A percentile compares a stretch with the other conserved stretches of the same genome.
These are phyloP conservation scores for Rhododendron molle DNA, from an alignment of 148 eudicot species.

Conservation along the genomic window DNA sequence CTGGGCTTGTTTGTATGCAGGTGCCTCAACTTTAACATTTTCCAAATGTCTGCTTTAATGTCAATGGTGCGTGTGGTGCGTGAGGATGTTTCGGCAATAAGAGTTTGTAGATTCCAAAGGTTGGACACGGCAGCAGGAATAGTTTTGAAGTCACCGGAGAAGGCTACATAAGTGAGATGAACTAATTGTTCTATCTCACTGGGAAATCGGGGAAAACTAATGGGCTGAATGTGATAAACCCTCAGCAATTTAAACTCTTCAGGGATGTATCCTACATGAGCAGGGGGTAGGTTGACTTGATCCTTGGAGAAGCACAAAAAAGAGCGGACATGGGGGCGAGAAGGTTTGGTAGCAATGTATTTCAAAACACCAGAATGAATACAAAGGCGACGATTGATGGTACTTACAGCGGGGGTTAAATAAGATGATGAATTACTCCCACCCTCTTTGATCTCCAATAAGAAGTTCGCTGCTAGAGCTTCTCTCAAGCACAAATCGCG, in stretches of 20 bases:
- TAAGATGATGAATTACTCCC: not conserved
- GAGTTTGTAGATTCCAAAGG: conserved; percentile 36
- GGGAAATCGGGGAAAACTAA: conserved; percentile 27
- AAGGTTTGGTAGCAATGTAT: conserved; percentile 24
- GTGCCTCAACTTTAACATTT: conserved; percentile 35
- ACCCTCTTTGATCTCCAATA: conserved; percentile 10
- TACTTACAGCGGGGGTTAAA: not conserved
- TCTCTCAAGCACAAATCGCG: conserved; percentile 27
- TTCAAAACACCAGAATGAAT: conserved; percentile 24
- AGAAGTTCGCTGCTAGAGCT: conserved; percentile 27
- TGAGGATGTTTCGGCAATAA: conserved; percentile 22
- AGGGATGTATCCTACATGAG: conserved; percentile 16
- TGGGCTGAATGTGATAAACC: conserved; percentile 12
- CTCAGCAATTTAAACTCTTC: conserved; percentile 15
- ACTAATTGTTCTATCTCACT: conserved; percentile 11
- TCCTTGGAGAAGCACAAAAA: conserved; percentile 27
- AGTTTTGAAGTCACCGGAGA: conserved; percentile 14
- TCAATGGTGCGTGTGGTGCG: conserved; percentile 14
- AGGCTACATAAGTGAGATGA: conserved; percentile 30
- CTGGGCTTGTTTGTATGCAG: conserved; percentile 24
- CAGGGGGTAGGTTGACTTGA: conserved; percentile 5
- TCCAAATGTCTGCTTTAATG: conserved; percentile 32
- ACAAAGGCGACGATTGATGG: conserved; percentile 28
- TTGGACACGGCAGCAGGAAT: conserved; percentile 28
- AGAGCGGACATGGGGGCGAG: conserved; percentile 24